Conservation (phyloP, 768 basidiomycete genomes). For the Tulasnella sp. region DNA sequence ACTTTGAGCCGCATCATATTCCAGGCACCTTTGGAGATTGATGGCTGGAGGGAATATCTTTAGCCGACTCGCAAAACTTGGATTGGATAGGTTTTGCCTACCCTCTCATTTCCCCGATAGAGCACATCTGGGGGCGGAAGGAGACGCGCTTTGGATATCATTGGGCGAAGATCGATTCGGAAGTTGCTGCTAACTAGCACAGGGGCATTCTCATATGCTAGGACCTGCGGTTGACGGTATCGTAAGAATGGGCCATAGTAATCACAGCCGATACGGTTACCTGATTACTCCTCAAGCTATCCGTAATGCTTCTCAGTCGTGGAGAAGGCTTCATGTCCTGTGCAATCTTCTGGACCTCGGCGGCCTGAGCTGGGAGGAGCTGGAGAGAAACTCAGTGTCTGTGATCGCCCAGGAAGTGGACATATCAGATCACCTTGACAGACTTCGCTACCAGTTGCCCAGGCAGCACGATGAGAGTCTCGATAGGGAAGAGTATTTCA, state of each 20-base stretch:
- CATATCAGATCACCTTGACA: neutral
- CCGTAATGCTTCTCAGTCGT: neutral
- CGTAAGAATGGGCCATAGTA: neutral
- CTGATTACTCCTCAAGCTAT: neutral
- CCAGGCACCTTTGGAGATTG: neutral
- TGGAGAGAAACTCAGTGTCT: neutral
- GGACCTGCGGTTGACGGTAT: neutral
- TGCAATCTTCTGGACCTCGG: neutral
- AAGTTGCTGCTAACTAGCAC: neutral
- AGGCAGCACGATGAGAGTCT: neutral
- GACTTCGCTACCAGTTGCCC: constrained; percentile 1
- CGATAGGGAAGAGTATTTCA: neutral
- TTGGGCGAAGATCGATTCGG: neutral
- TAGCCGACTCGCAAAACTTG: neutral
- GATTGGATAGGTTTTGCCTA: neutral
- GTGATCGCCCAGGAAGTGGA: neutral
- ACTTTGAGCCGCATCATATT: neutral
- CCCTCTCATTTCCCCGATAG: neutral
- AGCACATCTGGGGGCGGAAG: neutral
- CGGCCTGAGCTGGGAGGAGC: neutral
- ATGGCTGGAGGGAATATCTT: neutral
- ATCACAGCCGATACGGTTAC: neutral
- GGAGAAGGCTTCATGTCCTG: neutral
- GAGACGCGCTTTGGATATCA: neutral
- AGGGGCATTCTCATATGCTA: neutral